Conservation (phyloP, 805 yeast genomes). For the Spathaspora passalidarum region DNA sequence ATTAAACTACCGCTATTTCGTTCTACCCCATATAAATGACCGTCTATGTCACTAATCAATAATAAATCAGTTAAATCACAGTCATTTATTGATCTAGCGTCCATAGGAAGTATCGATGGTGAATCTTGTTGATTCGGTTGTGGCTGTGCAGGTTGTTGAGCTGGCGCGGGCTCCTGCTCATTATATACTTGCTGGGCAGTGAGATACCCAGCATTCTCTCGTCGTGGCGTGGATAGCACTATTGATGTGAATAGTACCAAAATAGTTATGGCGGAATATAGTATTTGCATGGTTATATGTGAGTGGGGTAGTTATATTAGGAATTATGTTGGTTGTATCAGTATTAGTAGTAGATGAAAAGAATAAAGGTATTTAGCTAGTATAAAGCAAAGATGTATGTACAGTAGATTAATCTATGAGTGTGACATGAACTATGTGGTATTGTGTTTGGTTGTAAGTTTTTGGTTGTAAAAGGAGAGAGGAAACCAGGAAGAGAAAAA, state of each 20-base stretch:
- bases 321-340: too few species aligned
- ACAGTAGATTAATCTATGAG: too few species aligned
- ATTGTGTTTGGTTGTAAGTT: too few species aligned
- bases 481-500: too few species aligned
- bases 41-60: constrained; percentile 80
- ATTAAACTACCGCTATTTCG: constrained; percentile 69
- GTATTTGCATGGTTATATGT: constrained; percentile 2
- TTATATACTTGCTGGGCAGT: constrained; percentile 6
- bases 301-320: neutral
- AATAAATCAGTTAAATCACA: constrained; percentile 56
- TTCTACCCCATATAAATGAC: constrained; percentile 77
- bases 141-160: neutral
- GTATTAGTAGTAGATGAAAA: too few species aligned
- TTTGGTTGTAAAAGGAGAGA: too few species aligned
- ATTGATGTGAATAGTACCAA: constrained; percentile 3
- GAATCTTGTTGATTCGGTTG: neutral
- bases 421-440: too few species aligned
- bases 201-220: constrained; percentile 14
- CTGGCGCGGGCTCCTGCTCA: neutral
- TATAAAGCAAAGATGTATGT: too few species aligned
- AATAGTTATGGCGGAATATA: neutral
- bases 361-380: too few species aligned
- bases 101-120: constrained; percentile 29
- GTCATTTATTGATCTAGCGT: constrained; percentile 39
- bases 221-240: constrained; percentile 17